Base-by-base conservation (phyloP, 2,329 filamentous ascomycete genomes). In the Nectriaceae sp. region DNA sequence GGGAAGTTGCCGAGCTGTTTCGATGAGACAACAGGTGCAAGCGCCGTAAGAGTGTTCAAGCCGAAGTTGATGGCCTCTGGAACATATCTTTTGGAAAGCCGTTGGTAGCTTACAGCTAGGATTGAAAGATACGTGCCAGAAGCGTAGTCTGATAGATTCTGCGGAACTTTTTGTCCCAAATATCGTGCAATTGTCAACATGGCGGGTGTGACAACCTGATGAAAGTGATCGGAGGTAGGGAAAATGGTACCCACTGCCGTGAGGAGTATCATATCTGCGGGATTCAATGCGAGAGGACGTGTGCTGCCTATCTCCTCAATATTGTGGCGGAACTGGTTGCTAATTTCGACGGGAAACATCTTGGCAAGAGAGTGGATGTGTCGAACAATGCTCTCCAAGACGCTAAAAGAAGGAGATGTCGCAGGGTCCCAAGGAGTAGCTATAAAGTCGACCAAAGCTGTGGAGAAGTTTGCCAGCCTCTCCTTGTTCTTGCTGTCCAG, bases 151-250 rank as follows among this genome's bases (percentile, higher is more conserved):
- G 78, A 72, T 4, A 90, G 69, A 6, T 73, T 76, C 37, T 82
- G 76, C 1, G 90, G 84, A 0, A 86, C 77, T 47, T 85, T 90
- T 59, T 96, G 84, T 2, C 88, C 90, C 21, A 99, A 78, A 70
- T 89, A 97, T 46, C 90, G 84, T 11, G 82, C 82, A 69, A 97
- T 89, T n/a, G 86, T 81, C 4, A 97, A 82, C 70, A 90, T 88
- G 1, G 93, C 88, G 2, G 94, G 94, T 2, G 94, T 99, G 35
- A 90, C 88, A 29, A 97, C 90, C 60, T 94, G 88, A 63, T 99
- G 94, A 70, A 97, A 99, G 70, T 97, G 92, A 70, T 99, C 94
- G 0, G 92, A 97, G 0, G 94, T 96, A 4, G 94, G 92, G 63
- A 96, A 99, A 44, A 95, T 88, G 2, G 84, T 85, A 35, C 87